phyloP scores from a whole-genome alignment of 2,329 filamentous ascomycete species.

The Pseudogymnoascus sp. region DNA sequence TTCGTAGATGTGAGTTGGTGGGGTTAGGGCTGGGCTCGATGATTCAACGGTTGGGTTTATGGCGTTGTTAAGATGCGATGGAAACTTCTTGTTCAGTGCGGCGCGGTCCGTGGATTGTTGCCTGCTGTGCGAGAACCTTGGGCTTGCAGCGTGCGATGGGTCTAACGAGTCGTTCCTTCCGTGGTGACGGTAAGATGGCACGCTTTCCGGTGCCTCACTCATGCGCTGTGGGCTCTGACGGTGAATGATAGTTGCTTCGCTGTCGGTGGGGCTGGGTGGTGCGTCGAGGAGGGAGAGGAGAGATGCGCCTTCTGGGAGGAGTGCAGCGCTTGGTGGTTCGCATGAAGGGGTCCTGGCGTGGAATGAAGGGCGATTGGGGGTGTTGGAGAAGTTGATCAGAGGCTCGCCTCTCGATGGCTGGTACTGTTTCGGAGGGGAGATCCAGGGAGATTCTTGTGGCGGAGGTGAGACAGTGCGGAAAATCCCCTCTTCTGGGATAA shows the following conservation, averaged over 20 bases:
- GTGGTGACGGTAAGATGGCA: not conserved
- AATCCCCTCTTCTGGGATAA: constrained; percentile 54
- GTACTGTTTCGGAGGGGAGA: constrained; percentile 18
- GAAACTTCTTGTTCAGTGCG: not conserved
- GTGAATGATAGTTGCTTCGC: not conserved
- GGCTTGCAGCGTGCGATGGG: not conserved
- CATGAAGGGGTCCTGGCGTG: constrained; percentile 54
- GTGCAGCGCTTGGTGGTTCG: constrained; percentile 51
- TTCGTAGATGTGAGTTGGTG: not conserved
- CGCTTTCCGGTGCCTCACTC: not conserved
- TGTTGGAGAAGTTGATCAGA: not conserved
- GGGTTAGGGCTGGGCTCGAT: constrained; percentile 21
- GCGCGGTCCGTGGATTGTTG: not conserved
- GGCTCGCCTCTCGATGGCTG: constrained; percentile 1
- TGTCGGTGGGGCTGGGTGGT: constrained; percentile 28
- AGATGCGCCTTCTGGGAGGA: constrained; percentile 45
- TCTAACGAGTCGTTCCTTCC: not conserved
- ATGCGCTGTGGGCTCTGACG: not conserved
- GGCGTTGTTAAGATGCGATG: not conserved
- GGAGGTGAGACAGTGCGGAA: constrained; percentile 47
- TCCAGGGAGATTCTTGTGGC: constrained; percentile 21
- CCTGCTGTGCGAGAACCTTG: not conserved
- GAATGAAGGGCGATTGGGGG: constrained; percentile 8
- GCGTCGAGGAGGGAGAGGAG: constrained; percentile 54
- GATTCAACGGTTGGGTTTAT: not conserved